Evolutionary conservation across 2,329 filamentous ascomycete genomes (phyloP).

Genomic region (Ophiostoma quercus): DNA sequence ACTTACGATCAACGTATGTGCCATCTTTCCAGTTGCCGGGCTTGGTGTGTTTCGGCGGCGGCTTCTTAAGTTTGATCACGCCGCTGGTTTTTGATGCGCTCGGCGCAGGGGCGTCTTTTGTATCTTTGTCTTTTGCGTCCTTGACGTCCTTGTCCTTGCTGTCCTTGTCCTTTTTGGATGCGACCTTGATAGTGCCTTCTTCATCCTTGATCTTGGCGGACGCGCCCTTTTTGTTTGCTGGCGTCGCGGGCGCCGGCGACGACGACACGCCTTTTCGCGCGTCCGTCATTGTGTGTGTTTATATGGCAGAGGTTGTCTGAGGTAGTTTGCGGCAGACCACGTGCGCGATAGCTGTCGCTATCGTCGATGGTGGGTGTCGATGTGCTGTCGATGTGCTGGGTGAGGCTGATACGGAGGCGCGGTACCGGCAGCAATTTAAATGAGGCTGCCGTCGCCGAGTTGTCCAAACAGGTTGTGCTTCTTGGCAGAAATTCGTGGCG

Average conservation of each 20-base stretch:
- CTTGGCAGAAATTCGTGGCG: background rate
- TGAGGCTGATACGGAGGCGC: background rate
- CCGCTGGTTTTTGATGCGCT: constrained; percentile 37
- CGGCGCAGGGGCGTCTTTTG: background rate
- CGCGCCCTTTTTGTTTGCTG: constrained; percentile 23
- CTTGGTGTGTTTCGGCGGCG: constrained; percentile 56
- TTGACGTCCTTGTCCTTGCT: constrained; percentile 33
- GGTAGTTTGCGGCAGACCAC: background rate
- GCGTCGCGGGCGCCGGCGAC: constrained; percentile 26
- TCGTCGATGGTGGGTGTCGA: background rate
- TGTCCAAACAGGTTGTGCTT: background rate
- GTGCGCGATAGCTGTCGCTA: background rate
- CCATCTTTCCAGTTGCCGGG: constrained; percentile 68
- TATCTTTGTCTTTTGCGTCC: constrained; percentile 22
- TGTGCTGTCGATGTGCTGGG: background rate
- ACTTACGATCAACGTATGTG: constrained; percentile 57
- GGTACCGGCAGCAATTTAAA: background rate
- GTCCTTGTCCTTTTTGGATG: constrained; percentile 47
- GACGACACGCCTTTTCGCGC: constrained; percentile 32
- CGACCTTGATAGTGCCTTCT: constrained; percentile 58
- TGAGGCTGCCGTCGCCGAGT: background rate
- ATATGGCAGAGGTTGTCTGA: background rate
- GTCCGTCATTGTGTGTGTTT: constrained; percentile 29
- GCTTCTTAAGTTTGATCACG: constrained; percentile 58
- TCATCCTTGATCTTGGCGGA: constrained; percentile 42